Conservation (phyloP, 2,329 filamentous ascomycete species). For the Colletotrichum sublineola region DNA sequence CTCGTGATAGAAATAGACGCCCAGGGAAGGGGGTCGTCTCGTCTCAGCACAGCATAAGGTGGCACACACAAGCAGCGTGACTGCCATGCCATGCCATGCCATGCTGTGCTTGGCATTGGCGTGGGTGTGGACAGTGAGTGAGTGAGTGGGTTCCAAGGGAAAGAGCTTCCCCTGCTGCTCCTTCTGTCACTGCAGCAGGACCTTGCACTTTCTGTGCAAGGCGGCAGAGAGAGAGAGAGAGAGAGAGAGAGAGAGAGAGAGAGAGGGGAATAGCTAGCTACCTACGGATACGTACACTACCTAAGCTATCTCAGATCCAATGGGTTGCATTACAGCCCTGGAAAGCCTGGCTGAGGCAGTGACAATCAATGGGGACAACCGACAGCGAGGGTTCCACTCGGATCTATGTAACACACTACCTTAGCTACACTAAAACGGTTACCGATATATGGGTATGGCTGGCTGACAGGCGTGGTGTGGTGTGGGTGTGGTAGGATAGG, state of each 20-base stretch:
- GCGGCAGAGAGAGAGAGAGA: neutral
- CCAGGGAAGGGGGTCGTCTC: constrained; percentile 24
- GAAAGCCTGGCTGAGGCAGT: constrained; percentile 23
- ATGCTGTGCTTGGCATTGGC: too few species aligned
- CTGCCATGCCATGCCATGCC: neutral
- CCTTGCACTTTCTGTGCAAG: neutral
- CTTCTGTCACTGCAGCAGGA: neutral
- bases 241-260: neutral
- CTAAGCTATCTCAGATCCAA: constrained; percentile 2
- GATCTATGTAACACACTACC: neutral
- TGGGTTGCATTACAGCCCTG: constrained; percentile 8
- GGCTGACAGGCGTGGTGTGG: too few species aligned
- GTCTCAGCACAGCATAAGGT: constrained; percentile 34
- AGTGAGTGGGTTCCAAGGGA: constrained; percentile 4
- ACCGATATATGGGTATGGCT: too few species aligned
- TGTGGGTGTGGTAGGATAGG: constrained; percentile 15
- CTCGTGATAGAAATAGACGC: constrained; percentile 37
- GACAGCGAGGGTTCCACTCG: neutral
- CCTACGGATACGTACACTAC: too few species aligned
- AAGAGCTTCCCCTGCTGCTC: neutral
- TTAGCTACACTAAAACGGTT: too few species aligned
- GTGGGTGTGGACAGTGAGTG: too few species aligned
- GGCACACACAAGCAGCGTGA: constrained; percentile 27
- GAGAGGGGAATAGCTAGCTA: too few species aligned
- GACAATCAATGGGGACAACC: constrained; percentile 31